Percentiles rank a stretch among this genome's conserved stretches.
Conservation (phyloP, 2,329 filamentous ascomycete species). For the Neoascochyta sp. region DNA sequence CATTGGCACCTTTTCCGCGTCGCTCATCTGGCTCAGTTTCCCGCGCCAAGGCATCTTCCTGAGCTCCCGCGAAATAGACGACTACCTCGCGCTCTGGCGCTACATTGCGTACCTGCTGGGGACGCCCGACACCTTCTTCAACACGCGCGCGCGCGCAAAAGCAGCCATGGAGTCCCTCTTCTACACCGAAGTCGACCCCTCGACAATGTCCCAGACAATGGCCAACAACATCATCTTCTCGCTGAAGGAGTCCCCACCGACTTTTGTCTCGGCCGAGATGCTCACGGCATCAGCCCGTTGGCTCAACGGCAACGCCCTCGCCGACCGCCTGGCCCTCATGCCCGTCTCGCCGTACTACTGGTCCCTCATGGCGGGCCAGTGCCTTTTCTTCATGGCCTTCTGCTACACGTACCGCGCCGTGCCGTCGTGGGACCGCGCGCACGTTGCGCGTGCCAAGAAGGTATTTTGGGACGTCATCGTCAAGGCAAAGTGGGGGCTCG, state of each 20-base stretch:
- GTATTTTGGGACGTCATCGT: conserved; percentile 60
- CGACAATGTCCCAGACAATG: conserved; percentile 58
- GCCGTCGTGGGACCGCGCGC: conserved; percentile 48
- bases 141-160: conserved; percentile 54
- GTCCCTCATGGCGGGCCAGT: conserved; percentile 61
- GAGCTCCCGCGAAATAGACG: conserved; percentile 57
- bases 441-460: conserved; percentile 51
- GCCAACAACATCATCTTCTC: conserved; percentile 72
- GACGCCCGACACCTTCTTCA: conserved; percentile 60
- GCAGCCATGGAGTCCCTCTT: conserved; percentile 66
- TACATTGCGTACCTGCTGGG: conserved; percentile 71
- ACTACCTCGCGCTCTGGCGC: conserved; percentile 74
- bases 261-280: conserved; percentile 63
- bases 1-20: conserved; percentile 65
- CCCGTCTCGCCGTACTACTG: conserved; percentile 57
- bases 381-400: conserved; percentile 59
- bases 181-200: conserved; percentile 63
- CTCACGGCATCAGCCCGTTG: conserved; percentile 65
- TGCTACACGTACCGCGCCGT: conserved; percentile 53
- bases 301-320: conserved; percentile 64
- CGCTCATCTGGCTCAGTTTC: conserved; percentile 64
- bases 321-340: conserved; percentile 57
- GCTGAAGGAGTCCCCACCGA: conserved; percentile 63
- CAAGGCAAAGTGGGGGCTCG: conserved; percentile 62
- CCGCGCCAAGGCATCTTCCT: conserved; percentile 70